Evolutionary conservation across 768 basidiomycete genomes (phyloP), one percentile per base, ranked within the genome.

Genomic region (Lanmaoa rubissima): DNA sequence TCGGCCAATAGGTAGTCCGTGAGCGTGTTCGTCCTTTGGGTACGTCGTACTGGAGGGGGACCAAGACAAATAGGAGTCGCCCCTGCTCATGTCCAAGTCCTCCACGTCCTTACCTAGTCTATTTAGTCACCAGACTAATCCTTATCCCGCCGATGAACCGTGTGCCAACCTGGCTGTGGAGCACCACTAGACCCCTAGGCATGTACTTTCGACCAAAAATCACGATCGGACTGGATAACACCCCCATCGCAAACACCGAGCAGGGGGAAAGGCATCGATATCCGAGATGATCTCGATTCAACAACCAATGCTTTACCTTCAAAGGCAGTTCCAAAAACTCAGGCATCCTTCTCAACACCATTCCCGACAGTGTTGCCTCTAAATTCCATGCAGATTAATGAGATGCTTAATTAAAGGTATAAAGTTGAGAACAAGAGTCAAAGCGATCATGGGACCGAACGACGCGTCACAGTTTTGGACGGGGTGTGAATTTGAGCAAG

Each of bases 401-500:
- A 17, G 31, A 42, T 43, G 39, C 16, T 14, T 59, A 65, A 53
- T 47, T 70, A 58, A 43, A 42, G 40, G 53, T 58, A 62, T 61
- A 48, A 13, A n/a, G 3, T 26, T 16, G 43, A 50, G 16, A 41
- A 28, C 32, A 12, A 42, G 13, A 49, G 16, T 48, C 26, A 28
- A 48, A 47, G 34, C 14, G 13, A 49, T 21, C 12, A 32, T 32
- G 40, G 9, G 7, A 45, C 5, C 9, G 12, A 4, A 6, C 24
- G 24, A 39, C n/a, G 28, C 9, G 36, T 55, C 34, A 67, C 9
- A 68, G 68, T 49, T 53, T 70, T 24, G 72, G 55, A 50, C 88
- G 83, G 32, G 92, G 88, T 2, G 82, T 79, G 63, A 96, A 82
- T 67, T 85, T 90, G 60, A 98, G 79, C 55, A 82, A 74, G 64